A percentile compares a stretch with the other conserved stretches of the same genome.
phyloP scores from a whole-genome alignment of 768 basidiomycete species.

The Pleurotus tuber-regium region DNA sequence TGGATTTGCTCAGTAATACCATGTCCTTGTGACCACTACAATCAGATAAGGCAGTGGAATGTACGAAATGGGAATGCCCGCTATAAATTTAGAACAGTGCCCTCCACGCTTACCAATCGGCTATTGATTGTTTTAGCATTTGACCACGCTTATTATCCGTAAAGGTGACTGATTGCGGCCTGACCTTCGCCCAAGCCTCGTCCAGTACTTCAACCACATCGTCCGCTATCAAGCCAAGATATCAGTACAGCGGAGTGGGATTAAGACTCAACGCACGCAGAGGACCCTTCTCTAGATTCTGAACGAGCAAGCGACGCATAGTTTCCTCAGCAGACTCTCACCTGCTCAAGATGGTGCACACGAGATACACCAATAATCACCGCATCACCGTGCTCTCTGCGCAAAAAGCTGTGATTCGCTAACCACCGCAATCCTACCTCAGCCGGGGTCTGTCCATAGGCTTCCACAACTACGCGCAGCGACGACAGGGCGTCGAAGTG shows the following conservation, averaged over 20 bases:
- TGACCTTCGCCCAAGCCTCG: conserved; percentile 46
- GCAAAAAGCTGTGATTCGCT: conserved; percentile 52
- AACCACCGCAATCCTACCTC: conserved; percentile 64
- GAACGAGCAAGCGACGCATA: conserved; percentile 40
- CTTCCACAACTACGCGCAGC: conserved; percentile 43
- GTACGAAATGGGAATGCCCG: no score
- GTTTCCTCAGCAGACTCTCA: conserved; percentile 8
- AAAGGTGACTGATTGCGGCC: no score
- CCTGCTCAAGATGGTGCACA: conserved; percentile 53
- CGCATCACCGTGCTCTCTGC: conserved; percentile 45
- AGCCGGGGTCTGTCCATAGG: conserved; percentile 42
- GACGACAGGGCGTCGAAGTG: no score
- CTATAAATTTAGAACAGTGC: no score
- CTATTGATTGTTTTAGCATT: no score
- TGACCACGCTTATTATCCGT: no score
- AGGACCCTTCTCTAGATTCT: conserved; percentile 58
- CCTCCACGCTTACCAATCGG: no score
- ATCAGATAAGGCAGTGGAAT: no score
- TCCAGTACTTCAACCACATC: conserved; percentile 49
- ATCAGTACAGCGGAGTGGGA: no score
- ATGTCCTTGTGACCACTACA: no score
- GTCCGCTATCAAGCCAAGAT: conserved; percentile 37
- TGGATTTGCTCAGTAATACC: no score
- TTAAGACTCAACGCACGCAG: conserved; percentile 43
- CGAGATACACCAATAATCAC: conserved; percentile 65